Percentiles rank a stretch among this genome's conserved stretches.
Evolutionary conservation across 768 basidiomycete genomes (phyloP).

Genomic region (Lactarius hatsudake): DNA sequence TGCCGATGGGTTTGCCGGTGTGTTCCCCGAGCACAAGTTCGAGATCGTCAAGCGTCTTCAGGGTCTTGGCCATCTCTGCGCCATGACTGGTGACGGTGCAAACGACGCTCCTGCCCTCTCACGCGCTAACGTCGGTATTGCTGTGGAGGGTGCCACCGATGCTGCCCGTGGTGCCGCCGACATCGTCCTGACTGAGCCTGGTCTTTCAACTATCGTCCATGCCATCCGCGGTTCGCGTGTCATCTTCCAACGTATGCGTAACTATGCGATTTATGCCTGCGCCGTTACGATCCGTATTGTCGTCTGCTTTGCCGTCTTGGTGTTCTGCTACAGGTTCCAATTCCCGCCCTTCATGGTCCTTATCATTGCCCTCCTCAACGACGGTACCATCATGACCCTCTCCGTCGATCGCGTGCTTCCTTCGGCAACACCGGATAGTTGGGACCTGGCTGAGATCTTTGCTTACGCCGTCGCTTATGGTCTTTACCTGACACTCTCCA

Average conservation of each 20-base stretch:
- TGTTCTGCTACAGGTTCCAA: constrained; percentile 94
- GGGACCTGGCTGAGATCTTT: constrained; percentile 97
- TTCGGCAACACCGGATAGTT: constrained; percentile 87
- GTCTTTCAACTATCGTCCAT: constrained; percentile 98
- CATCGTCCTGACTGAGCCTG: constrained; percentile 96
- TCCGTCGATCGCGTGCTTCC: constrained; percentile 95
- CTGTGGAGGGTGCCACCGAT: constrained; percentile 98
- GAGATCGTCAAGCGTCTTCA: constrained; percentile 99
- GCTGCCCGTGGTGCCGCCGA: constrained; percentile 98
- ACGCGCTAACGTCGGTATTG: constrained; percentile 98
- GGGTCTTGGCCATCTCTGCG: constrained; percentile 91
- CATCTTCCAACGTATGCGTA: constrained; percentile 99
- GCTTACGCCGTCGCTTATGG: constrained; percentile 94
- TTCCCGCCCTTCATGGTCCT: constrained; percentile 99
- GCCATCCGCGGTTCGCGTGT: constrained; percentile 97
- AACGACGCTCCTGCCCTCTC: constrained; percentile 98
- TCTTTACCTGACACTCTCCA: constrained; percentile 87
- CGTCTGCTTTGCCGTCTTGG: constrained; percentile 93
- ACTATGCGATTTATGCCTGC: constrained; percentile 97
- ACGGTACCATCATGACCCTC: constrained; percentile 99
- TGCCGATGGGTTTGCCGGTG: constrained; percentile 98
- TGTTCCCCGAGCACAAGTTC: constrained; percentile 99
- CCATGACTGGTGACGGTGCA: constrained; percentile 99
- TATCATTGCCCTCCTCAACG: constrained; percentile 94
- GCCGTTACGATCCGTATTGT: constrained; percentile 98